phyloP scores from a whole-genome alignment of 2,329 filamentous ascomycete species.

The Kalaharituber pfeilii region DNA sequence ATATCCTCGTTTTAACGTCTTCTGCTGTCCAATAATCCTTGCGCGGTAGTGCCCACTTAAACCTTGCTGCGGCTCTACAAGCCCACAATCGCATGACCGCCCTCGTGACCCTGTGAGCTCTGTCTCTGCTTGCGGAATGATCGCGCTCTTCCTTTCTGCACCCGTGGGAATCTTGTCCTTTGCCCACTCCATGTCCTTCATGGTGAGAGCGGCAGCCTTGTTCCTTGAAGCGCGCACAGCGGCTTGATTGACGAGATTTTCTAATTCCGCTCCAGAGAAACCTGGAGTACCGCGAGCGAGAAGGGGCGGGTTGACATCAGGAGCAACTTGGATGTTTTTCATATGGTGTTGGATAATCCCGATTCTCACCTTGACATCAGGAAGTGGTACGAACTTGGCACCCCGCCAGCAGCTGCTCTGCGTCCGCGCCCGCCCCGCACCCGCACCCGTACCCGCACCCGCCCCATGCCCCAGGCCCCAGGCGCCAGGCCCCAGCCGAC shows the following conservation, averaged over 20 bases:
- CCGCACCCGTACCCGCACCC: background rate
- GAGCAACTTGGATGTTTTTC: constrained; percentile 66
- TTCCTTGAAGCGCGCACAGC: constrained; percentile 85
- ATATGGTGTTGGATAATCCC: constrained; percentile 88
- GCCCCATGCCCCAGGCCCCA: background rate
- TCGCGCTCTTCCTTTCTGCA: constrained; percentile 71
- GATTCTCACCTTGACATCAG: constrained; percentile 82
- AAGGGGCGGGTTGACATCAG: constrained; percentile 65
- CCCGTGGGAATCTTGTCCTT: constrained; percentile 98
- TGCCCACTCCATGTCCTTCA: constrained; percentile 83
- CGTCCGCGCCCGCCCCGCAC: background rate
- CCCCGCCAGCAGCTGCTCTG: too few species aligned
- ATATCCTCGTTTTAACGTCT: too few species aligned
- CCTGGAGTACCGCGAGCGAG: constrained; percentile 79
- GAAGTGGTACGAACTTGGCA: constrained; percentile 69
- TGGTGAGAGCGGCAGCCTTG: constrained; percentile 56
- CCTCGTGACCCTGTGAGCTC: constrained; percentile 93
- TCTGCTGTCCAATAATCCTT: too few species aligned
- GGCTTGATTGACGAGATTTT: constrained; percentile 93
- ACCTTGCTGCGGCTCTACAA: too few species aligned
- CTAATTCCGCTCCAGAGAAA: constrained; percentile 85
- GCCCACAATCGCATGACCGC: constrained; percentile 79
- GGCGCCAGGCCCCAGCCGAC: too few species aligned
- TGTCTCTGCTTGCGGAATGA: constrained; percentile 87
- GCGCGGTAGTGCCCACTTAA: too few species aligned